phyloP scores from a whole-genome alignment of 2,329 filamentous ascomycete genomes.

The Sarocladium kiliense region DNA sequence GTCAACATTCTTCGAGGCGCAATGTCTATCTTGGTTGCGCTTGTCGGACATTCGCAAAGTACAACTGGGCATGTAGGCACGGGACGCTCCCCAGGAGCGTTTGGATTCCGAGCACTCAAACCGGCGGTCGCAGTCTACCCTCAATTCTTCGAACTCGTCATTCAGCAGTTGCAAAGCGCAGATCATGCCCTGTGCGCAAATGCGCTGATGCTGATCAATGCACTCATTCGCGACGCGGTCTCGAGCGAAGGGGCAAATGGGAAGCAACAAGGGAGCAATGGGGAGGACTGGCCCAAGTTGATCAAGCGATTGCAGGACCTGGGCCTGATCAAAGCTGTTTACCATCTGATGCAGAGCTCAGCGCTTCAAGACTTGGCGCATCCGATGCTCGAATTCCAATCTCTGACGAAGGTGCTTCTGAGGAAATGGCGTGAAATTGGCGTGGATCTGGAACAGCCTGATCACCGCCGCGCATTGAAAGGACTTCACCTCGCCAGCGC shows the following conservation, averaged over 20 bases:
- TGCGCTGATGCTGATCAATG: conserved; percentile 91
- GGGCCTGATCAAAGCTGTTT: conserved; percentile 88
- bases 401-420: conserved; percentile 79
- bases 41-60: conserved; percentile 80
- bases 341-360: conserved; percentile 89
- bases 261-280: conserved; percentile 22
- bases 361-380: conserved; percentile 86
- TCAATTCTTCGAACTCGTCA: conserved; percentile 90
- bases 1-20: conserved; percentile 96
- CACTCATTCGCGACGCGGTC: conserved; percentile 86
- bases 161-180: conserved; percentile 84
- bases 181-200: conserved; percentile 96
- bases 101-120: conserved; percentile 87
- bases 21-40: conserved; percentile 92
- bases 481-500: conserved; percentile 79
- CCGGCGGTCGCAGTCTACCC: conserved; percentile 88
- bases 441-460: conserved; percentile 79
- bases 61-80: conserved; percentile 21
- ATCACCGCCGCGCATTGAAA: conserved; percentile 83
- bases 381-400: conserved; percentile 89
- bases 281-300: conserved; percentile 88
- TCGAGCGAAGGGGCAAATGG: conserved; percentile 54
- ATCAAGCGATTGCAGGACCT: conserved; percentile 91
- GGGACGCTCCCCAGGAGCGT: conserved; percentile 50
- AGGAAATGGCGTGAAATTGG: conserved; percentile 82